Conservation (phyloP, 345 rosid species). For the Lenwebbia sp. region DNA sequence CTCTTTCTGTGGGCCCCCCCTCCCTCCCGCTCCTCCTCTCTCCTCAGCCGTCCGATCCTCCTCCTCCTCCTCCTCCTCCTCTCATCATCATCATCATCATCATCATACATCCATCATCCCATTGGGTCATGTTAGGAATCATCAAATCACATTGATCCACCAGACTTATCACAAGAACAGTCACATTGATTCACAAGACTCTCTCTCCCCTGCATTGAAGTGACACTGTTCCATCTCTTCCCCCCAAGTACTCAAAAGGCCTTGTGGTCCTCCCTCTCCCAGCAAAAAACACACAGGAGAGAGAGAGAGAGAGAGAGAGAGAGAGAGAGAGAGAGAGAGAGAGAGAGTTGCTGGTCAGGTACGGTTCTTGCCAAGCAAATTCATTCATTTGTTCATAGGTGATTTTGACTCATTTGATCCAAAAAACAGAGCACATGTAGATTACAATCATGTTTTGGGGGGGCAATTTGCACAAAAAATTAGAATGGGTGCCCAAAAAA, state of each 20-base stretch:
- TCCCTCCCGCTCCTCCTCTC: not conserved
- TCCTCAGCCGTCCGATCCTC: not conserved
- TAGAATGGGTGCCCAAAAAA: not conserved
- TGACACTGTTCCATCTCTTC: not conserved
- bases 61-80: too few relatives aligned
- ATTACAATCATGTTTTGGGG: not conserved
- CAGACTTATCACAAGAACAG: not conserved
- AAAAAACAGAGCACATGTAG: not conserved
- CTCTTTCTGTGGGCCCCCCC: constrained; percentile 37
- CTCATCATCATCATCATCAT: not conserved
- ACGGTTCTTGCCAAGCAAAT: constrained; percentile 3
- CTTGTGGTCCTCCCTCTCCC: not conserved
- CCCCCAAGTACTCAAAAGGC: not conserved
- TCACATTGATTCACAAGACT: not conserved
- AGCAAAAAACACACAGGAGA: not conserved
- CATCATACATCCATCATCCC: not conserved
- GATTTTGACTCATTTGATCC: not conserved
- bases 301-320: not conserved
- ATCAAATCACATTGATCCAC: not conserved
- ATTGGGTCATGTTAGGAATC: not conserved
- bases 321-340: not conserved
- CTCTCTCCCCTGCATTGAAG: not conserved
- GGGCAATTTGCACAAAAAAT: not conserved
- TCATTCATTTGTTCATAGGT: not conserved
- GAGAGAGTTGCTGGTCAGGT: constrained; percentile 15